phyloP scores from a whole-genome alignment of 352 stramenopile species.

The Phytopythium ostracodes region DNA sequence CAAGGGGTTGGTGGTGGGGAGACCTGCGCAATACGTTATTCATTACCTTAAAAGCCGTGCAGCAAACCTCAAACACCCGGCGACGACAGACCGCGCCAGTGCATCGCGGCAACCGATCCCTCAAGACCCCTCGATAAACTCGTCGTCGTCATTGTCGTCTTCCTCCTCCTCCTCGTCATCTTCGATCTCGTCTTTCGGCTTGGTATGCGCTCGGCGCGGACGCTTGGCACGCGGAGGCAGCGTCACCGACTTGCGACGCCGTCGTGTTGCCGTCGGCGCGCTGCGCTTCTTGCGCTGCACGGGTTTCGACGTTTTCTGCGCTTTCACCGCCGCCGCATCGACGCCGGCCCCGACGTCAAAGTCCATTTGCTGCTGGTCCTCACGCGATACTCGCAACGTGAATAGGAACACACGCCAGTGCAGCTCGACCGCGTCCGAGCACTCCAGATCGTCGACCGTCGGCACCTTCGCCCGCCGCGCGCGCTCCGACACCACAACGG shows the following conservation, averaged over 20 bases:
- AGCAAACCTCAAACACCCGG: not conserved
- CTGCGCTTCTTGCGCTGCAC: conserved; percentile 23
- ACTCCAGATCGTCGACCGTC: conserved; percentile 30
- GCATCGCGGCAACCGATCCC: too few species aligned
- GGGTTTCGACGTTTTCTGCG: conserved; percentile 6
- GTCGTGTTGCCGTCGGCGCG: conserved; percentile 8
- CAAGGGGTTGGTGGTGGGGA: not conserved
- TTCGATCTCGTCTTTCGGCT: conserved; percentile 3
- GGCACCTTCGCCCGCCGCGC: conserved; percentile 16
- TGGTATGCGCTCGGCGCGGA: not conserved
- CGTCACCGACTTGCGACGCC: conserved; percentile 28
- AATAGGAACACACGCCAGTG: conserved; percentile 64
- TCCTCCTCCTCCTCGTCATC: conserved; percentile 30
- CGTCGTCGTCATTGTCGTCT: conserved; percentile 13
- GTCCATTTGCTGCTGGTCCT: conserved; percentile 73
- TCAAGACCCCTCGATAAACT: conserved; percentile 7
- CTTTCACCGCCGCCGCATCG: not conserved
- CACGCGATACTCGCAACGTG: conserved; percentile 40
- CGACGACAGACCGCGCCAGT: not conserved
- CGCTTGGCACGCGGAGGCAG: conserved; percentile 10
- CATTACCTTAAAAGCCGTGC: conserved; percentile 1
- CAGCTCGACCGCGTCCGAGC: conserved; percentile 26
- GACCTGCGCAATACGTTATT: not conserved
- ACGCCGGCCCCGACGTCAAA: conserved; percentile 37
- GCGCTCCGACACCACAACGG: conserved; percentile 14